Evolutionary conservation across 83 land plant species (phyloP).

Genomic region (Picea abies): DNA sequence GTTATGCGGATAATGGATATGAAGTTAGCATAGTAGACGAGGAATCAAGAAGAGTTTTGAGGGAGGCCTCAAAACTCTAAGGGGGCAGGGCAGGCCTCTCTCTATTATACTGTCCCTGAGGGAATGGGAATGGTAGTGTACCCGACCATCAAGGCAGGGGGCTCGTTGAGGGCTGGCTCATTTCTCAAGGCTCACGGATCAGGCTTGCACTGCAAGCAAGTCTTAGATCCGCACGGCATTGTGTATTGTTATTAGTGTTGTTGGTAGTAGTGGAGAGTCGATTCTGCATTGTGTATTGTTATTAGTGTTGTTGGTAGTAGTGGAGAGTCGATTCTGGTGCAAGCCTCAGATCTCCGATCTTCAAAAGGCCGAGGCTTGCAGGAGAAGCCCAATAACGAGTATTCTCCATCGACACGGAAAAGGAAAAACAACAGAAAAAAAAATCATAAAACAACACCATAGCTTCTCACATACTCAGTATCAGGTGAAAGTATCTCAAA

Average conservation of each 20-base stretch:
- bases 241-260: neutral
- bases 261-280: neutral
- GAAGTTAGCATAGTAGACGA: neutral
- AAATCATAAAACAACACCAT: neutral
- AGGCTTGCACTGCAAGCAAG: slow-evolving; percentile 15
- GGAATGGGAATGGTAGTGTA: too few species aligned
- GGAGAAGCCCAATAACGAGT: neutral
- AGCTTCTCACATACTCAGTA: neutral
- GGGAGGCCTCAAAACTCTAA: slow-evolving; percentile 7
- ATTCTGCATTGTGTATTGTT: neutral
- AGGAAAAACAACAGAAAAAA: neutral
- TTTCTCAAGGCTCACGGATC: slow-evolving; percentile 8
- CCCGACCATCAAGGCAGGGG: slow-evolving; percentile 5
- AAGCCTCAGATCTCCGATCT: slow-evolving; percentile 4
- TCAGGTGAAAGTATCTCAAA: slow-evolving; percentile 4
- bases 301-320: too few species aligned
- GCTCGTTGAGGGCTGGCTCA: neutral
- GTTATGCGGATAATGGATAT: neutral
- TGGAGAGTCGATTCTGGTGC: neutral
- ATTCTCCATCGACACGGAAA: neutral
- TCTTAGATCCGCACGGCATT: slow-evolving; percentile 6
- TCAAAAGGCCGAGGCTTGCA: slow-evolving; percentile 5
- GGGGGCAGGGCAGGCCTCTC: neutral
- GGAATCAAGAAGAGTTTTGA: slow-evolving; percentile 8
- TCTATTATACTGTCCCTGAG: too few species aligned